A percentile compares a stretch with the other conserved stretches of the same genome.
Conservation (phyloP, 169 alveolate species). For the Eimeria sp. region DNA sequence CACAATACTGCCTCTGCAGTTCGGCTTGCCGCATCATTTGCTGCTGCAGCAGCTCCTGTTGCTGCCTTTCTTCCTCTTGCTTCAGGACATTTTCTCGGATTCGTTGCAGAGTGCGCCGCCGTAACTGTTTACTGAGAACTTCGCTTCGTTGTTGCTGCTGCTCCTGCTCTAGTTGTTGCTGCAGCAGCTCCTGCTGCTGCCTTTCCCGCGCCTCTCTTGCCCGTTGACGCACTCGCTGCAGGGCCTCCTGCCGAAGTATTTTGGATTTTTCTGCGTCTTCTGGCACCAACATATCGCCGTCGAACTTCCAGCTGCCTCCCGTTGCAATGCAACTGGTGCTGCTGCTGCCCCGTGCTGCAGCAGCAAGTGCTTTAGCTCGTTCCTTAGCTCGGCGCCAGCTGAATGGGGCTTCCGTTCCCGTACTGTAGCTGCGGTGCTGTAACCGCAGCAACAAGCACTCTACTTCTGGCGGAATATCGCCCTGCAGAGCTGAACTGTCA, state of each 20-base stretch:
- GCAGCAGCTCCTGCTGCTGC: conserved; percentile 41
- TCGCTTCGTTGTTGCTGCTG: conserved; percentile 65
- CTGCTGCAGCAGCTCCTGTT: conserved; percentile 54
- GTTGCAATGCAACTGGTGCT: conserved; percentile 15
- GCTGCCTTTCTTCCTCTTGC: conserved; percentile 51
- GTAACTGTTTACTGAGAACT: conserved; percentile 8
- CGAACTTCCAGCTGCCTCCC: conserved; percentile 48
- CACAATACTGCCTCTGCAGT: conserved; percentile 37
- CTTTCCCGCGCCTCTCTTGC: conserved; percentile 63
- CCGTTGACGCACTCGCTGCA: conserved; percentile 48
- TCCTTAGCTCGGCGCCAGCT: conserved; percentile 37
- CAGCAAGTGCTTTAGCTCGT: neutral
- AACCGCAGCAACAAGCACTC: conserved; percentile 38
- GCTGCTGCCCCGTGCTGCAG: conserved; percentile 44
- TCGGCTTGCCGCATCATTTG: conserved; percentile 49
- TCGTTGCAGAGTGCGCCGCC: conserved; percentile 48
- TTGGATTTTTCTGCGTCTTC: neutral
- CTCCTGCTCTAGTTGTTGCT: conserved; percentile 20
- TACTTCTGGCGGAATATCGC: neutral
- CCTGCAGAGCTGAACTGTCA: neutral
- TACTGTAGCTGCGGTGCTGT: conserved; percentile 65
- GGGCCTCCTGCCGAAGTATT: conserved; percentile 31
- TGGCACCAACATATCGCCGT: conserved; percentile 46
- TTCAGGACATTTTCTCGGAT: conserved; percentile 36
- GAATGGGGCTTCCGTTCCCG: conserved; percentile 1